Percentiles rank a stretch among this genome's conserved stretches.
phyloP scores from a whole-genome alignment of 1,284 basidiomycete species.

The Fomitopsis schrenkii region DNA sequence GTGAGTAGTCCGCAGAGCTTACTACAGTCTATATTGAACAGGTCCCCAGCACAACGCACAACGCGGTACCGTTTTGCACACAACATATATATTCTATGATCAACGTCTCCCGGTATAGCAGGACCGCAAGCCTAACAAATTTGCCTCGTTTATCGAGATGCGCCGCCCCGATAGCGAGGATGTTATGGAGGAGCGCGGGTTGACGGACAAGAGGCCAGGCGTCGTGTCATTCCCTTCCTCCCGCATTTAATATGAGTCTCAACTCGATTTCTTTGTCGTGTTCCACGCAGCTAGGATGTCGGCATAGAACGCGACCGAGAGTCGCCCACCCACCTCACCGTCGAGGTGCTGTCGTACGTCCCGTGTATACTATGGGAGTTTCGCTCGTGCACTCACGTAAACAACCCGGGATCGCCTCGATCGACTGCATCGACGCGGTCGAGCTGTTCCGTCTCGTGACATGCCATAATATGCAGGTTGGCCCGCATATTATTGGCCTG shows the following conservation, averaged over 20 bases:
- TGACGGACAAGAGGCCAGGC: not conserved
- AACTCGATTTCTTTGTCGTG: not conserved
- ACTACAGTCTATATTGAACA: not conserved
- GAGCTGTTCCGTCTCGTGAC: not conserved
- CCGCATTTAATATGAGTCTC: not conserved
- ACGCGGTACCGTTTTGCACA: not conserved
- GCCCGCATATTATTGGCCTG: not conserved
- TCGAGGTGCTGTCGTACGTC: not conserved
- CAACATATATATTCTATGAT: not conserved
- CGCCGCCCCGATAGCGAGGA: not conserved
- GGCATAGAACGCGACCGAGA: not conserved
- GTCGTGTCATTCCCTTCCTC: not conserved
- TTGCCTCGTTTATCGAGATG: not conserved
- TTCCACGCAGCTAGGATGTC: not conserved
- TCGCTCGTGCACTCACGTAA: not conserved
- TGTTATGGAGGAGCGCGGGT: not conserved
- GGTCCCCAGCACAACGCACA: not conserved
- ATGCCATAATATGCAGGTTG: not conserved
- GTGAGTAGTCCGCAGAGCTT: not conserved
- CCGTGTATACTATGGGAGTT: not conserved
- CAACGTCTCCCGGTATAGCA: not conserved
- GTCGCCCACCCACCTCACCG: not conserved
- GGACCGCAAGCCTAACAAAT: not conserved
- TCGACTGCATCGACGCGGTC: not conserved
- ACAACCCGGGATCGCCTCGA: not conserved